Evolutionary conservation across 192 early-diverging fungal genomes (phyloP), one percentile per base, ranked within the genome.

Genomic region (Rhizophagus prolifer): DNA sequence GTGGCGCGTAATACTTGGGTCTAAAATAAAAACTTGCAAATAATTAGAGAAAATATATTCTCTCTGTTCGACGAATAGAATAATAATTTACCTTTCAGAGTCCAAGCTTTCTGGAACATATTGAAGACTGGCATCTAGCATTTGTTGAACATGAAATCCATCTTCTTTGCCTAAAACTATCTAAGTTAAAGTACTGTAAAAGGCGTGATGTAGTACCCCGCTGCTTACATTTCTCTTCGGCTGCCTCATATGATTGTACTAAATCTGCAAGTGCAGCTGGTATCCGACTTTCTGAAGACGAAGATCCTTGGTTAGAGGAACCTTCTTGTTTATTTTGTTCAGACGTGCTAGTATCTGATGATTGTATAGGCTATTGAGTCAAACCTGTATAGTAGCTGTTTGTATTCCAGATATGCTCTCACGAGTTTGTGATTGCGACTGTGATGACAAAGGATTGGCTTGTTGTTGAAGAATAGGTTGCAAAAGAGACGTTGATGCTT

Each of bases 121-220:
- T 79, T 91, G 88, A 75, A 94, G 89, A 79, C 94, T 95, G 46
- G 92, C 86, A 71, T 97, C 94, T 38, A 97, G 81, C 94, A 98
- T 91, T 80, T 92, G 85, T 74, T 85, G 81, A 16, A 75, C 81
- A 79, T 87, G 87, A 70, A 84, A 76, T 21, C 70, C 80, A 61
- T 86, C 79, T 21, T 88, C 88, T 75, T 84, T 85, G 25, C 80
- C 78, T 72, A 82, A 47, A 41, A 78, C 83, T 72, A 77, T 64
- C 44, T 41, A 58, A 67, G 19, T 10, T 38, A n/a, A 67, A 67
- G 5, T 9, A 67, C 19, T 67, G 28, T 41, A 36, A 36, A 66
- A 67, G 63, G 13, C 65, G 34, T 38, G 65, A 67, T 36, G 31
- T 67, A 34, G 65, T 67, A 67, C 34, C 65, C 65, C 65, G 65